These are phyloP conservation scores for Calendula officinalis DNA, from an alignment of 129 eudicot genomes.

Conservation along the genomic window DNA sequence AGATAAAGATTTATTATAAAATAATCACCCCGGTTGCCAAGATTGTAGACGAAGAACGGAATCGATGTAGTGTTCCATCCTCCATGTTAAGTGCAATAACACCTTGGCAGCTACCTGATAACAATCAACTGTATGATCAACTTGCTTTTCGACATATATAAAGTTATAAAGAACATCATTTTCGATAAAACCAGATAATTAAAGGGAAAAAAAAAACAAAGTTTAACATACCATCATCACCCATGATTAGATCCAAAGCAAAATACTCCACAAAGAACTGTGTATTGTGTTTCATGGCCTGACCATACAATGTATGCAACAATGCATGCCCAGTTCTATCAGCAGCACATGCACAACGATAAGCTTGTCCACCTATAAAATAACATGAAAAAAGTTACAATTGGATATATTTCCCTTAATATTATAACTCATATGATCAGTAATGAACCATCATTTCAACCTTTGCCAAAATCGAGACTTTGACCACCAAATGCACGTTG, in stretches of 20 bases:
- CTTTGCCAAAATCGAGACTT: slow-evolving; percentile 95
- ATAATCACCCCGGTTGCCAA: slow-evolving; percentile 78
- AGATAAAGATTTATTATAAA: slow-evolving; percentile 5
- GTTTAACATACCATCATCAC: slow-evolving; percentile 68
- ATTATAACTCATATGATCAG: no score
- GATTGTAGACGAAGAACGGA: slow-evolving; percentile 77
- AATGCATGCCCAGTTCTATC: slow-evolving; percentile 98
- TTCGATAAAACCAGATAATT: no score
- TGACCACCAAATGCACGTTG: slow-evolving; percentile 99
- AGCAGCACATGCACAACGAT: slow-evolving; percentile 98
- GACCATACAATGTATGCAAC: slow-evolving; percentile 87
- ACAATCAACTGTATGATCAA: slow-evolving; percentile 3
- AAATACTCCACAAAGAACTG: slow-evolving; percentile 92
- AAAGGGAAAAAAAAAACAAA: background rate
- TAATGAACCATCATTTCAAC: slow-evolving; percentile 25
- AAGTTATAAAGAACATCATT: no score
- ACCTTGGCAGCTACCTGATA: slow-evolving; percentile 86
- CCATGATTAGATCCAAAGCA: slow-evolving; percentile 24
- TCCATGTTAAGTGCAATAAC: slow-evolving; percentile 94
- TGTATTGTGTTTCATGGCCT: slow-evolving; percentile 94
- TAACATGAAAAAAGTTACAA: slow-evolving; percentile 4
- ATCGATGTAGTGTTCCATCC: slow-evolving; percentile 91
- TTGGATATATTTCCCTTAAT: background rate
- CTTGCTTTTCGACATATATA: background rate
- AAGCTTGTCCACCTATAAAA: slow-evolving; percentile 84